Percentiles rank a stretch among this genome's conserved stretches.
These are phyloP conservation scores for Phyllostachys edulis DNA, from an alignment of 176 grass and related monocot genomes.

Conservation along the genomic window DNA sequence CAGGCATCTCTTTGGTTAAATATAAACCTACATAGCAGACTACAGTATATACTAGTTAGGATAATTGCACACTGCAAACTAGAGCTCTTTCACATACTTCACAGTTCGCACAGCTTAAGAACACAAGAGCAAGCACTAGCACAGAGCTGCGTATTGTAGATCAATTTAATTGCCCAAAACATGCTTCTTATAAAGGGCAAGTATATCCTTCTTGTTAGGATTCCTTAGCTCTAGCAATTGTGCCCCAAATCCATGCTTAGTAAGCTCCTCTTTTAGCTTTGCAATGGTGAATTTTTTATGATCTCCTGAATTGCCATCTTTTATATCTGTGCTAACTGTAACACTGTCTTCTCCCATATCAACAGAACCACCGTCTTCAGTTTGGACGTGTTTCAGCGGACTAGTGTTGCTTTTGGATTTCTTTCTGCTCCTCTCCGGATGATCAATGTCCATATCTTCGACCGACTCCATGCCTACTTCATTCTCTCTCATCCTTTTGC, in stretches of 20 bases:
- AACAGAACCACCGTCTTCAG: slow-evolving; percentile 64
- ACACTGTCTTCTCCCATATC: slow-evolving; percentile 44
- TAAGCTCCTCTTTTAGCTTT: slow-evolving; percentile 68
- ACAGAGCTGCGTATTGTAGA: neutral
- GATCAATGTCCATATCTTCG: slow-evolving; percentile 53
- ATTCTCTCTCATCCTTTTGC: slow-evolving; percentile 57
- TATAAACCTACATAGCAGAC: neutral
- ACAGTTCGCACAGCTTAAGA: neutral
- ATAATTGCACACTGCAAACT: neutral
- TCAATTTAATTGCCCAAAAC: slow-evolving; percentile 46
- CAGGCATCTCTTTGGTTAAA: slow-evolving; percentile 15
- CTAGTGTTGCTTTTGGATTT: slow-evolving; percentile 57
- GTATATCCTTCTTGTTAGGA: slow-evolving; percentile 62
- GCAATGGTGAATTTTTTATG: slow-evolving; percentile 59
- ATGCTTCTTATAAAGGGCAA: slow-evolving; percentile 70
- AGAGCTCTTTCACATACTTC: neutral
- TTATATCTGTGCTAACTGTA: slow-evolving; percentile 33
- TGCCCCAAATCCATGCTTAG: slow-evolving; percentile 56
- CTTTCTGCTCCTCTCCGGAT: slow-evolving; percentile 52
- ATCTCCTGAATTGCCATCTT: slow-evolving; percentile 46
- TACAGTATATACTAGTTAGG: neutral
- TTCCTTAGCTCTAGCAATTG: slow-evolving; percentile 61
- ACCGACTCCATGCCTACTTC: slow-evolving; percentile 46
- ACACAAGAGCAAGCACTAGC: neutral
- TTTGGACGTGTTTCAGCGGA: slow-evolving; percentile 34